Conservation (phyloP, 768 basidiomycete species). For the Auriscalpium vulgare region DNA sequence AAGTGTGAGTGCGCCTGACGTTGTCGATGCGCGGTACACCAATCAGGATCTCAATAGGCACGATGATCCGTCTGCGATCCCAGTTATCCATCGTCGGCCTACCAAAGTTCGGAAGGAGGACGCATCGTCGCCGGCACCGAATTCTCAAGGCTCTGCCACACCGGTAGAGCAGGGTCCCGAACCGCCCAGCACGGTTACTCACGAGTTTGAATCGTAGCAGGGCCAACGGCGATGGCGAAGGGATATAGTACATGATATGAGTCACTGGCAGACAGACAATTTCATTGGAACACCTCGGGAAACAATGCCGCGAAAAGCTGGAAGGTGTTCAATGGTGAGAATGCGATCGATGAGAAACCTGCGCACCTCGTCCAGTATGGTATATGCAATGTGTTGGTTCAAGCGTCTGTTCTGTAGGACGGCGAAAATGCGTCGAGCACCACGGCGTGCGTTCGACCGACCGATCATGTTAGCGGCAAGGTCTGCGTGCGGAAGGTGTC, state of each 20-base stretch:
- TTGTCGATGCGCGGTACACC: neutral
- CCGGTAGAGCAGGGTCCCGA: neutral
- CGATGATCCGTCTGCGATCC: slow-evolving; percentile 50
- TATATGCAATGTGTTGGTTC: slow-evolving; percentile 89
- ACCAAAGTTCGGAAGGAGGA: neutral
- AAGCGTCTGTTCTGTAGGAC: slow-evolving; percentile 91
- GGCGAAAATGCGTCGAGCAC: slow-evolving; percentile 87
- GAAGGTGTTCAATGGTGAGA: neutral
- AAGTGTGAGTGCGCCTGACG: slow-evolving; percentile 51
- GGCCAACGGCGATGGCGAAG: neutral
- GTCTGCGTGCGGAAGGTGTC: slow-evolving; percentile 38
- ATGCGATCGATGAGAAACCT: neutral
- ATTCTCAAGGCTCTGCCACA: neutral
- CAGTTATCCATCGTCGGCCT: neutral
- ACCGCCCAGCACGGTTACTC: no score
- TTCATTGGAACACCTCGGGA: slow-evolving; percentile 34
- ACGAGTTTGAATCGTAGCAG: no score
- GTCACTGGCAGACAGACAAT: neutral
- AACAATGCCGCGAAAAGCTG: slow-evolving; percentile 57
- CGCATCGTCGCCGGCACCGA: neutral
- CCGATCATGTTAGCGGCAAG: slow-evolving; percentile 97
- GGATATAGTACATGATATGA: neutral
- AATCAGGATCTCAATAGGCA: slow-evolving; percentile 31
- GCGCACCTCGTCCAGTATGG: slow-evolving; percentile 81
- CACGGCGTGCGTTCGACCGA: slow-evolving; percentile 88